Base-by-base conservation (phyloP, 352 stramenopile genomes). In the Phytophthora podocarpi region DNA sequence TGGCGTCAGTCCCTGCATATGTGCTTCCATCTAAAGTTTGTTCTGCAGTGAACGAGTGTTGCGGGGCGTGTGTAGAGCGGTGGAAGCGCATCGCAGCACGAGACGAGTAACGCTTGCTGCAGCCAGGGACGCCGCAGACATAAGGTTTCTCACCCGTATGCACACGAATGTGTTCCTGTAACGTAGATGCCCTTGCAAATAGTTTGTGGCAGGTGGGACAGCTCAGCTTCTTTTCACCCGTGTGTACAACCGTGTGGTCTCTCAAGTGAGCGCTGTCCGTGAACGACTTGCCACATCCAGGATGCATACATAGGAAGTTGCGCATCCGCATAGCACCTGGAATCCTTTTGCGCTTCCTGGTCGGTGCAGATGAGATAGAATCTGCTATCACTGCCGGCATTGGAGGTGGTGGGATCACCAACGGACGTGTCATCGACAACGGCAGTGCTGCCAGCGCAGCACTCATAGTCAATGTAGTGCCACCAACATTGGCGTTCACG, bases 101-200 rank as follows among this genome's bases (percentile, higher is more conserved):
- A 9, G 80, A 90, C 30, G 80, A 78, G 52, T 90, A 94, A 12
- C 76, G 75, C 60, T 89, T 90, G 48, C 45, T 70, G 55, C 85
- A 94, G 9, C 63, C 70, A 20, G 60, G 41, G 15, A 80, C 67
- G 59, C 31, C 68, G 48, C 84, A 93, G 26, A 57, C 57, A 50
- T 90, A 92, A 18, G 80, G 80, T 39, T 89, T 88, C 67, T 91
- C 83, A 9, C 82, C 80, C 26, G 80, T 89, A 54, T 92, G 84
- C 24, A 91, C 81, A 32, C 83, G 80, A 58, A 74, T 71, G 52
- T 90, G 80, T 43, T 87, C 80, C 13, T 82, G 78, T 36, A 90
- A 62, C 13, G 80, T 87, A 12, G 80, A 85, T 9, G 75, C 53
- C 7, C 80, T 70, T 8, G 76, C 78, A 39, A 90, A 90, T 15